A percentile compares a stretch with the other conserved stretches of the same genome.
Evolutionary conservation across 495 filamentous ascomycete genomes (phyloP).

Genomic region (Xylaria intraflava): DNA sequence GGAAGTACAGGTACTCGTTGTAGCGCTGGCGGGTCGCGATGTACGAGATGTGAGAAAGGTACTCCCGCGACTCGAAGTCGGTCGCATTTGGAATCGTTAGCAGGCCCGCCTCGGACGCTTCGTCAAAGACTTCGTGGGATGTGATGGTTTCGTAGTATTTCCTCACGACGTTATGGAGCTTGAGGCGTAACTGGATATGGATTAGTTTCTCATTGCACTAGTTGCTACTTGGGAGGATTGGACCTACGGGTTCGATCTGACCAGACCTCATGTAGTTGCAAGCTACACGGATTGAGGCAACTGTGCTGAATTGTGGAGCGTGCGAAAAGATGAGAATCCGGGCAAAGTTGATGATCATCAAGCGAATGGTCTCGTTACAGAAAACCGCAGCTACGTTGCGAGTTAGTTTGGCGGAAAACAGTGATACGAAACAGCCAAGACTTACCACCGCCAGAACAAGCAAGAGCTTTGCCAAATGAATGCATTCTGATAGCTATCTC

Average conservation of each 20-base stretch:
- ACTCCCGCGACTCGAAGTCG: constrained; percentile 2
- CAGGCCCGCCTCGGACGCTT: background rate
- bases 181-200: background rate
- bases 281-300: background rate
- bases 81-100: background rate
- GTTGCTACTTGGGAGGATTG: background rate
- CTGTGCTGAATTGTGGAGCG: background rate
- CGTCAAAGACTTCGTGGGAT: background rate
- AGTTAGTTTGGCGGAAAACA: background rate
- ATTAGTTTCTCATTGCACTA: background rate
- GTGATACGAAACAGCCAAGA: background rate
- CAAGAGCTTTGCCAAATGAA: constrained; percentile 58
- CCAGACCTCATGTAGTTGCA: background rate
- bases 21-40: constrained; percentile 1
- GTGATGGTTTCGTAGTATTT: constrained; percentile 3
- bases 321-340: background rate
- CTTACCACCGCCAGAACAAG: constrained; percentile 50
- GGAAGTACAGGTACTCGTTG: constrained; percentile 11
- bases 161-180: background rate
- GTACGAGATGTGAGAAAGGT: constrained; percentile 3
- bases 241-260: background rate
- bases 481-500: constrained; percentile 51
- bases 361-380: background rate
- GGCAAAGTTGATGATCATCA: background rate
- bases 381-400: background rate